Base-by-base conservation (phyloP, 805 yeast genomes). In the Yamadazyma kitorensis region DNA sequence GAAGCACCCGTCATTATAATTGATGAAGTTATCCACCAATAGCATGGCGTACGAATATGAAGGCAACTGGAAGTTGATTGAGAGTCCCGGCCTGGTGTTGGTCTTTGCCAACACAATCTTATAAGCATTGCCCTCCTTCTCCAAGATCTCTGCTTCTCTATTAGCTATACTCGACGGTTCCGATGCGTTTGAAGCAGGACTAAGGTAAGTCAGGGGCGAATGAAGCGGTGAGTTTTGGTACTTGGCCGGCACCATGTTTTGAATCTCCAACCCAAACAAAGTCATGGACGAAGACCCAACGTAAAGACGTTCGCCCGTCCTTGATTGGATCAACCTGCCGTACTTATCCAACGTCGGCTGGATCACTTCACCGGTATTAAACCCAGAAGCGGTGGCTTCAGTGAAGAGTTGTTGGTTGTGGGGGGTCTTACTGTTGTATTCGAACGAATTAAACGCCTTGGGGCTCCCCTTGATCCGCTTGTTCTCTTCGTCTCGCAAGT, bases 281-380 rank as follows among this genome's bases (percentile, higher is more conserved):
- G 93, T 83, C 89, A 84, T 83, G 1, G 91, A 82, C 0, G 89
- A 82, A 0, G 88, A 80, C 0, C 94, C 94, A 23, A 82, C 85
- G 49, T 82, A 84, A 24, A 82, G 73, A 37, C 77, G 72, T 47
- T 82, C 86, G 4, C 91, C 91, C 1, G 87, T 80, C 42, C 86
- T 67, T 0, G 88, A 80, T 45, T 81, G 82, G 2, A 84, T 78
- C 26, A 84, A 60, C 33, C 86, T 69, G 2, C 91, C 87, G 47
- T 80, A 76, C 44, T 78, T 76, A 45, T 81, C 86, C 16, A 83
- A 68, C 34, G 83, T 79, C 6, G 86, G 86, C 2, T 83, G 81
- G 4, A 81, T 79, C 6, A 81, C 76, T 44, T 80, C 86, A n/a
- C 47, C 45, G 5, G 44, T 39, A 31, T 44, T 33, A 27, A 37